Evolutionary conservation across 176 grass and related monocot species (phyloP).

Genomic region (Elaeis guineensis): DNA sequence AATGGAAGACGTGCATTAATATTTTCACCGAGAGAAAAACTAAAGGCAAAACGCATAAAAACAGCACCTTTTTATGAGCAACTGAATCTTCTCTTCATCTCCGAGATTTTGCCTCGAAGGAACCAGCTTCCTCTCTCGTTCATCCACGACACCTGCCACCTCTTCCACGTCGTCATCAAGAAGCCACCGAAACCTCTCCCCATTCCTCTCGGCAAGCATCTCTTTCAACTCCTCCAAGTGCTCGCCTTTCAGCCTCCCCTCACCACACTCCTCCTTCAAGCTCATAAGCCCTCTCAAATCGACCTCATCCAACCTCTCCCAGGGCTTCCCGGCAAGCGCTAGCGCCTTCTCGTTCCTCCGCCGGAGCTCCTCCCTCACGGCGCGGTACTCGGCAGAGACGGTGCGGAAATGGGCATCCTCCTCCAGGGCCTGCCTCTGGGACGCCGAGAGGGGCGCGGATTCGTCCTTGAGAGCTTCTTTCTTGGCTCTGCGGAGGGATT

Average conservation of each 20-base stretch:
- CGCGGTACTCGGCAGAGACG: constrained; percentile 52
- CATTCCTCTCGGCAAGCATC: constrained; percentile 64
- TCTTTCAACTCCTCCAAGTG: constrained; percentile 53
- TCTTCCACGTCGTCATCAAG: constrained; percentile 56
- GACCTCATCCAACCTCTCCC: constrained; percentile 28
- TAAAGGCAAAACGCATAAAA: not conserved
- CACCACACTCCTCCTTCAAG: constrained; percentile 4
- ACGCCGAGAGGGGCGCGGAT: not conserved
- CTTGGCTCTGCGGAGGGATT: constrained; percentile 55
- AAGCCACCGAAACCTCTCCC: constrained; percentile 44
- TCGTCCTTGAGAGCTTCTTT: constrained; percentile 37
- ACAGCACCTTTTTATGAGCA: constrained; percentile 56
- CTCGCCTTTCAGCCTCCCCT: constrained; percentile 13
- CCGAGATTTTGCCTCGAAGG: constrained; percentile 14
- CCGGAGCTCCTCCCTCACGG: constrained; percentile 33
- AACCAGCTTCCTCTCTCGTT: not conserved
- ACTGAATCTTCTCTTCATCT: constrained; percentile 50
- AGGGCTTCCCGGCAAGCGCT: constrained; percentile 32
- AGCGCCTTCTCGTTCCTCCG: constrained; percentile 13
- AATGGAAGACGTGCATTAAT: too few species aligned
- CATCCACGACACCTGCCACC: constrained; percentile 5
- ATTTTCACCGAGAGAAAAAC: not conserved
- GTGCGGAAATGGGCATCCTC: constrained; percentile 52
- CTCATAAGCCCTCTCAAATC: constrained; percentile 23
- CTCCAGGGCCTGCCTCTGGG: constrained; percentile 19